These are phyloP conservation scores for Diaporthe sp. DNA, from an alignment of 2,329 filamentous ascomycete genomes.

Conservation along the genomic window DNA sequence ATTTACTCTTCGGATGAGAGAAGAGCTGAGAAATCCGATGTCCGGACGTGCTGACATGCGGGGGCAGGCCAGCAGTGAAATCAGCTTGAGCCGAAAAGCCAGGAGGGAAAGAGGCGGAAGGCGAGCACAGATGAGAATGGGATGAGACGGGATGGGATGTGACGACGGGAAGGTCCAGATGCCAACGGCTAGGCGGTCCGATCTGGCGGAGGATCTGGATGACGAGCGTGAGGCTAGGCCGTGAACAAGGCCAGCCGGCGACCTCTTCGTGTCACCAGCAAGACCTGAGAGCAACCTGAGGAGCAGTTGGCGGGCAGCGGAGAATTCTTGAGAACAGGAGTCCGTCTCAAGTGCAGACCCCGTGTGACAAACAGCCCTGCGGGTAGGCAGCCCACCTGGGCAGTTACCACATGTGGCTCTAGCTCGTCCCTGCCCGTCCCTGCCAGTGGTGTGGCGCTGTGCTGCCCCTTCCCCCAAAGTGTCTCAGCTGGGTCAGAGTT, in stretches of 20 bases:
- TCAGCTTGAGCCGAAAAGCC: not conserved
- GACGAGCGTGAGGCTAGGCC: not conserved
- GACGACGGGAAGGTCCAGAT: not conserved
- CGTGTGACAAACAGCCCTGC: not conserved
- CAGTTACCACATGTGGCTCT: constrained; percentile 7
- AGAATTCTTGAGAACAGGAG: constrained; percentile 21
- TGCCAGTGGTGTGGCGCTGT: not conserved
- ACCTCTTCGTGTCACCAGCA: not conserved
- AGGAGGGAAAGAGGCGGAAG: not conserved
- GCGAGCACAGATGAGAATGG: not conserved
- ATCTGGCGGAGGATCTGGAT: constrained; percentile 5
- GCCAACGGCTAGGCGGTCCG: constrained; percentile 17
- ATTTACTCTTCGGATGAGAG: not conserved
- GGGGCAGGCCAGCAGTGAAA: not conserved
- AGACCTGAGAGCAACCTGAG: not conserved
- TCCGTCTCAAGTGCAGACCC: constrained; percentile 23
- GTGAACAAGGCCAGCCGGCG: not conserved
- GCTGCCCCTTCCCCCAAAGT: constrained; percentile 6
- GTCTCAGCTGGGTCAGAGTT: constrained; percentile 20
- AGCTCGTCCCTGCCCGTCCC: not conserved
- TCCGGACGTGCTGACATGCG: not conserved
- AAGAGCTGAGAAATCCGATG: not conserved
- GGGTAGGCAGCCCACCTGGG: not conserved
- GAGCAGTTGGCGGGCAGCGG: not conserved
- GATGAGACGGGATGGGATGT: not conserved